These are phyloP conservation scores for Colletotrichum horii DNA, from an alignment of 2,329 filamentous ascomycete species.

Conservation along the genomic window DNA sequence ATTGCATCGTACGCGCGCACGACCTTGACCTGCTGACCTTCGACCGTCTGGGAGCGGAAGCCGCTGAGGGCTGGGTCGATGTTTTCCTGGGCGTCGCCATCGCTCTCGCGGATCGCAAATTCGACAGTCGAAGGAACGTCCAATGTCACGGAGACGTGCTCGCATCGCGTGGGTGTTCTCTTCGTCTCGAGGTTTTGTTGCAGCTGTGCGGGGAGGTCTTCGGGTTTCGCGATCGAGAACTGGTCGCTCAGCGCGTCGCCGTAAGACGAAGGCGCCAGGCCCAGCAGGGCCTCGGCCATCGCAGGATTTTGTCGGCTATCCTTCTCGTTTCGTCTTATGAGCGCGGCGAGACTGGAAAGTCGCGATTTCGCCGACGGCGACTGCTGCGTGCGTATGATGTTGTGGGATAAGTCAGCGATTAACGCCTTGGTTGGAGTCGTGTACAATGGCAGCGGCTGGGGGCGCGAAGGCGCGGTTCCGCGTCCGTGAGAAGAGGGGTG, in stretches of 20 bases:
- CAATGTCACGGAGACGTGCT: slow-evolving; percentile 52
- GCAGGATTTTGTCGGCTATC: not conserved
- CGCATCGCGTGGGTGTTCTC: slow-evolving; percentile 51
- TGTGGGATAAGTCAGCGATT: not conserved
- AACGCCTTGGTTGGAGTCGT: slow-evolving; percentile 1
- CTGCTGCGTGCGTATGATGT: slow-evolving; percentile 7
- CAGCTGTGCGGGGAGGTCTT: slow-evolving; percentile 54
- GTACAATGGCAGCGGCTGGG: not conserved
- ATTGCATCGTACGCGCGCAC: slow-evolving; percentile 52
- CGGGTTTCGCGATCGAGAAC: slow-evolving; percentile 39
- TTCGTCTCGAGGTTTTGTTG: slow-evolving; percentile 45
- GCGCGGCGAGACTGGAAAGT: not conserved
- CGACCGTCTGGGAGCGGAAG: slow-evolving; percentile 21
- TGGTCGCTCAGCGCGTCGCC: slow-evolving; percentile 31
- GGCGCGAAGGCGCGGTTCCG: not conserved
- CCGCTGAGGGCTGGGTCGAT: slow-evolving; percentile 40
- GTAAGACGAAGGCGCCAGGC: slow-evolving; percentile 13
- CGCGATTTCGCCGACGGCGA: slow-evolving; percentile 11
- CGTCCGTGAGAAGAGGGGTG: not conserved
- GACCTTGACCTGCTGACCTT: slow-evolving; percentile 36
- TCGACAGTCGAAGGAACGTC: slow-evolving; percentile 50
- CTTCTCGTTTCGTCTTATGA: not conserved
- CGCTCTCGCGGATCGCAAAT: slow-evolving; percentile 44
- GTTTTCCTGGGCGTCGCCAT: slow-evolving; percentile 40
- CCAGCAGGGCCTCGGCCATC: slow-evolving; percentile 32